These are phyloP conservation scores for Boletus subcaerulescens DNA, from an alignment of 768 basidiomycete species.

Conservation along the genomic window DNA sequence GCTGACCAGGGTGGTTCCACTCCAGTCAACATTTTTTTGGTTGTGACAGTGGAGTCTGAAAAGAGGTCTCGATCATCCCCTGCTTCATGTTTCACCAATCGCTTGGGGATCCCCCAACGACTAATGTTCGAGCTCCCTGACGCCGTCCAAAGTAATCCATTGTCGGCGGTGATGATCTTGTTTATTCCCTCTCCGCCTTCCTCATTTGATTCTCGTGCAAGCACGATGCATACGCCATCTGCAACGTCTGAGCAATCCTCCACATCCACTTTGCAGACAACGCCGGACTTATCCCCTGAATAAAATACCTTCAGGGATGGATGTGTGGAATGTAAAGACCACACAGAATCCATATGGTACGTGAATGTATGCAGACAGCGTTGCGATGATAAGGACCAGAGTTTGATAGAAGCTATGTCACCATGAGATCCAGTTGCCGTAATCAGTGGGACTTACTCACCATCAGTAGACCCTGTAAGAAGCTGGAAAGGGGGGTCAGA, in stretches of 20 bases:
- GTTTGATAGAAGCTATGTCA: conserved; percentile 70
- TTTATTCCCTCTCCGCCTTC: conserved; percentile 65
- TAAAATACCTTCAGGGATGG: conserved; percentile 88
- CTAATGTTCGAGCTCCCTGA: conserved; percentile 77
- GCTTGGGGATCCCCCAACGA: conserved; percentile 71
- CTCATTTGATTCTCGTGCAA: conserved; percentile 66
- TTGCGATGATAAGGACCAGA: conserved; percentile 91
- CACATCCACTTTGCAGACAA: conserved; percentile 88
- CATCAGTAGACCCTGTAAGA: conserved; percentile 84
- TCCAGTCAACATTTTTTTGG: conserved; percentile 9
- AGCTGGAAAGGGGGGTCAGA: conserved; percentile 41
- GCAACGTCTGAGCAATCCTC: conserved; percentile 76
- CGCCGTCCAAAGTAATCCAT: conserved; percentile 87
- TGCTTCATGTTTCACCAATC: conserved; percentile 26
- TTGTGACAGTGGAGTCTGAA: conserved; percentile 12
- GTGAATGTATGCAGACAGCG: conserved; percentile 95
- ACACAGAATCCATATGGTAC: conserved; percentile 91
- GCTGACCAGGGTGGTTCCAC: conserved; percentile 18
- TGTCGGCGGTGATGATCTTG: conserved; percentile 79
- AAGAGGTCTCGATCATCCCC: conserved; percentile 13
- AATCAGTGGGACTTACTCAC: conserved; percentile 21
- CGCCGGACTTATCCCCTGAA: conserved; percentile 90
- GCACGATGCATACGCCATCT: conserved; percentile 84
- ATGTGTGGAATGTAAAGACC: conserved; percentile 88
- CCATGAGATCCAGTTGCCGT: conserved; percentile 12